Evolutionary conservation across 495 filamentous ascomycete species (phyloP), one percentile per base, ranked within the genome.

Genomic region (Bombardia bombarda): DNA sequence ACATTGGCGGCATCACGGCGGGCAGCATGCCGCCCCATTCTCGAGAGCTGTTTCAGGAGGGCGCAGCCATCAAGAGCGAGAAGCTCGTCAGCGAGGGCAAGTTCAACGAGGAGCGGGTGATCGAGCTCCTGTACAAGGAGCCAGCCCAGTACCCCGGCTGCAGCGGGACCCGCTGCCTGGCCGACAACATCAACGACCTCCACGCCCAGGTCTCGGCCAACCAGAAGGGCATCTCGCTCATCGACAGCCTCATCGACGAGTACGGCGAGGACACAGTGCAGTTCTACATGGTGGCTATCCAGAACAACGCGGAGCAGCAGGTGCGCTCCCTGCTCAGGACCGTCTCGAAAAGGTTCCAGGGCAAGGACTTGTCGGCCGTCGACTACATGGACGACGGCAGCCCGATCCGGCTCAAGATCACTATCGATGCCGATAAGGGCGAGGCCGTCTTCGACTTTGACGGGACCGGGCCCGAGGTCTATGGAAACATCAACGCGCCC

Each of bases 11-110:
- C 22, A 96, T 96, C 41, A 77, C 95, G 4, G 90, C 92, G 1
- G 92, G 92, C 7, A 93, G 86, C 28, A 98, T 98, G 92, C 92
- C 92, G 1, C 92, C 92, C 1, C 84, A 95, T 47, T 95, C 90
- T 3, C 79, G 84, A 4, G 92, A 96, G 53, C 75, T 98, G 0
- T 96, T 73, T 68, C 90, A 98, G 61, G 92, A 98, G 65, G 92
- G 92, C 7, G 90, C 93, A 0, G 78, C 89, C 8, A 94, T 98
- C 51, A 89, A 92, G 61, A 83, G 83, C 8, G 93, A 96, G 58
- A 96, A 94, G 65, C 74, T 98, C 2, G 90, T 98, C 34, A 90
- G 79, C 37, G 82, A 93, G 50, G 92, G 92, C 16, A 70, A 79
- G 23, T 93, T 98, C 62, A 79, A 97, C 61, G 92, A 98, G 58